phyloP scores from a whole-genome alignment of 345 rosid species.

The Isatis tinctoria region DNA sequence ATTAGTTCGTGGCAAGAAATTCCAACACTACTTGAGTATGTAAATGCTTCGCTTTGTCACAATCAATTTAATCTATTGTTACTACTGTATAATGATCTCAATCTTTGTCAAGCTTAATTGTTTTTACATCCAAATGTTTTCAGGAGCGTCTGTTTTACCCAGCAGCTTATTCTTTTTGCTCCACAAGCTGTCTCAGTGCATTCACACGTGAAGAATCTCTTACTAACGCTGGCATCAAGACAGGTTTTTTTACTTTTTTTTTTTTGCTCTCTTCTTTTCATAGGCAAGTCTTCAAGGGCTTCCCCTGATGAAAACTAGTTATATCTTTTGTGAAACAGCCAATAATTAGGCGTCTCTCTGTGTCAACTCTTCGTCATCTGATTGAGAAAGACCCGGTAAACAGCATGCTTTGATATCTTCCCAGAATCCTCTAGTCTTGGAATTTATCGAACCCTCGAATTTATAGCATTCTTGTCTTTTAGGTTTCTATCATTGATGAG shows the following conservation, averaged over 20 bases:
- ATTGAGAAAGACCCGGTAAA: constrained; percentile 91
- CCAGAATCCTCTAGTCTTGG: neutral
- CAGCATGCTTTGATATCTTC: constrained; percentile 15
- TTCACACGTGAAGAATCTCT: constrained; percentile 82
- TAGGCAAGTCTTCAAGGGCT: constrained; percentile 3
- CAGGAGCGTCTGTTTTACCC: constrained; percentile 97
- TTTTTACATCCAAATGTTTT: constrained; percentile 15
- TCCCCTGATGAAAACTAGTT: constrained; percentile 10
- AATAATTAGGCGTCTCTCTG: constrained; percentile 76
- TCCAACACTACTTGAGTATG: constrained; percentile 90
- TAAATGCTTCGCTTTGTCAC: constrained; percentile 11
- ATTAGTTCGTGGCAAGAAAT: constrained; percentile 90
- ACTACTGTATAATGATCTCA: neutral
- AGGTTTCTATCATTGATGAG: constrained; percentile 83
- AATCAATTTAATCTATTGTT: constrained; percentile 7
- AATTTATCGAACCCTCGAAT: constrained; percentile 18
- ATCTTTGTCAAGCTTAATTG: neutral
- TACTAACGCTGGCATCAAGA: constrained; percentile 84
- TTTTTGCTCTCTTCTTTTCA: constrained; percentile 10
- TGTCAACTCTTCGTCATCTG: constrained; percentile 84
- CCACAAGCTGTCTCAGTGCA: constrained; percentile 94
- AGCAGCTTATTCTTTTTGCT: constrained; percentile 96
- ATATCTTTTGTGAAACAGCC: constrained; percentile 61
- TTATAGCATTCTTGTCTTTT: constrained; percentile 33
- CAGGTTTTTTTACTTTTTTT: constrained; percentile 57